Base-by-base conservation (phyloP, 257 asterid species). In the Solanum clarkiae region DNA sequence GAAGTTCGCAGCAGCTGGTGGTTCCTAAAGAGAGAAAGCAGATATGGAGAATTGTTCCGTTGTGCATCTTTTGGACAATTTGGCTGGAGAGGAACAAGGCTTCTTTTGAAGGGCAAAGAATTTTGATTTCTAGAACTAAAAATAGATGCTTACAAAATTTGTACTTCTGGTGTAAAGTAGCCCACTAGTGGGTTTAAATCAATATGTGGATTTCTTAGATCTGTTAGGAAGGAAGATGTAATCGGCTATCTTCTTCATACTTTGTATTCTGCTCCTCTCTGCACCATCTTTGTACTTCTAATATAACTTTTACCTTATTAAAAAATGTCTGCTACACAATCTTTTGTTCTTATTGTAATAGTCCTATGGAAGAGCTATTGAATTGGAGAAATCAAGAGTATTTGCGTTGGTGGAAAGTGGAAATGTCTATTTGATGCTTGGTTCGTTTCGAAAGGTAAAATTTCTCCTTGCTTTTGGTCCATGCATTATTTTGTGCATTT, bases 321-420 rank as follows among this genome's bases (percentile, higher is more conserved):
- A 40, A 70, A 40, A 6, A 69, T 18, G 49, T 53, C 29, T 79
- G 47, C 40, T 53, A 26, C 83, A 51, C 86, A 81, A 84, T 80
- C 88, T 84, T 71, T 84, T 86, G 82, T 87, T 69, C 86, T 80
- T 80, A 81, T 85, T 84, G 83, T 80, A 84, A 81, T 87, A 96
- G 99, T 96, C 99, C 20, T 95, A 94, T 90, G 98, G 93, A 80
- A 92, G 97, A 92, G 98, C 99, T 88, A 82, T 92, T 86, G 99
- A 96, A 91, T 88, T 95, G 91, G 98, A 95, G 16, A 91, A 89
- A n/a, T 91, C 97, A 65, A 93, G 95, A 90, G 89, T 94, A 77
- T 96, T 95, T 91, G 95, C 98, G 26, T 88, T 91, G 92, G 91
- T 93, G 84, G 98, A 95, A 90, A 96, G 99, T 88, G 99, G 98